Evolutionary conservation across 2,329 filamentous ascomycete genomes (phyloP).

Genomic region (Ceratocystis colombiana): DNA sequence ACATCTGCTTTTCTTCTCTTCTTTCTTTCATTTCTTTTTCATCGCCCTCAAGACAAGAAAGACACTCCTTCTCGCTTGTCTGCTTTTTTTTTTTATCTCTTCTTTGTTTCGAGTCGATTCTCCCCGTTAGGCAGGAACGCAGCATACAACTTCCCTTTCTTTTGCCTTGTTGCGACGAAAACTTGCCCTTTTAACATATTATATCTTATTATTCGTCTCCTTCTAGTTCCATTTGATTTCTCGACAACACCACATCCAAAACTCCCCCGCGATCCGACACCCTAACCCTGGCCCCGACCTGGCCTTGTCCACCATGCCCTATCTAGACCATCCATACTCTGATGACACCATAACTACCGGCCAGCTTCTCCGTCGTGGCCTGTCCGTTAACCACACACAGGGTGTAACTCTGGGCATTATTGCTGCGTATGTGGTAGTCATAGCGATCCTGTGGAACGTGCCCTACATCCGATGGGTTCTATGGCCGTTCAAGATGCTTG

Average conservation of each 20-base stretch:
- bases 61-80: background rate
- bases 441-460: slow-evolving; percentile 69
- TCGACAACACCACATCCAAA: background rate
- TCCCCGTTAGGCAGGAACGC: background rate
- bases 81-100: slow-evolving; percentile 5
- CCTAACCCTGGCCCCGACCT: background rate
- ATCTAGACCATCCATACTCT: slow-evolving; percentile 17
- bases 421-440: slow-evolving; percentile 59
- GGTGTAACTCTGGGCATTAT: slow-evolving; percentile 62
- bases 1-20: background rate
- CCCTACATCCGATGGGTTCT: slow-evolving; percentile 64
- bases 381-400: slow-evolving; percentile 45
- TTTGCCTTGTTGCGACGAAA: background rate
- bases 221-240: background rate
- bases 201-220: background rate
- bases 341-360: background rate
- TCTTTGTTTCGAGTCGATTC: background rate
- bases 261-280: background rate
- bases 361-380: slow-evolving; percentile 21
- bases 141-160: background rate
- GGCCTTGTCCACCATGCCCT: slow-evolving; percentile 11
- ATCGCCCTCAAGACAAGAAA: background rate
- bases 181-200: background rate
- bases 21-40: slow-evolving; percentile 11
- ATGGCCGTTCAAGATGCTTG: slow-evolving; percentile 83